Evolutionary conservation across 495 filamentous ascomycete species (phyloP).

Genomic region (Podospora pseudoanserina): DNA sequence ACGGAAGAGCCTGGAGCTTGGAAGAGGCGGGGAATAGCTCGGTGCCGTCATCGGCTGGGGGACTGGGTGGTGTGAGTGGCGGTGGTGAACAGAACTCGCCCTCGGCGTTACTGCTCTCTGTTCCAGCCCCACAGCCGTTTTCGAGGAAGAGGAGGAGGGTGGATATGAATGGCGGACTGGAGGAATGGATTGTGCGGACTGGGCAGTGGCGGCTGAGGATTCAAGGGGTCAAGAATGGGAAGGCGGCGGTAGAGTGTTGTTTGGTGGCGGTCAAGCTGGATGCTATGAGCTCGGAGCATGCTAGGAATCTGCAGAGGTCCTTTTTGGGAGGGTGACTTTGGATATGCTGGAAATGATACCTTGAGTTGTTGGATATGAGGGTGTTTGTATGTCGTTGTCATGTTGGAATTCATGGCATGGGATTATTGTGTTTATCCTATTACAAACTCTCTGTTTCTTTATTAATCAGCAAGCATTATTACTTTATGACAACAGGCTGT

Average conservation of each 20-base stretch:
- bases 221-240: constrained; percentile 48
- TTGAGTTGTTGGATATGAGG: background rate
- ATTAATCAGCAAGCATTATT: background rate
- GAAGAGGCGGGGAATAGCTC: constrained; percentile 25
- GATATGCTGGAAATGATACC: background rate
- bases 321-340: constrained; percentile 52
- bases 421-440: background rate
- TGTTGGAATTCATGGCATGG: background rate
- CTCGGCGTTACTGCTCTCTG: constrained; percentile 5
- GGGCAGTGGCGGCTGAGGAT: constrained; percentile 82
- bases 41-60: constrained; percentile 6
- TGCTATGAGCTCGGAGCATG: constrained; percentile 62
- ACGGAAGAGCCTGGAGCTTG: constrained; percentile 53
- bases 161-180: constrained; percentile 23
- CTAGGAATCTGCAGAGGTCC: constrained; percentile 61
- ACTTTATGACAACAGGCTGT: background rate
- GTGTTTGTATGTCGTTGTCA: background rate
- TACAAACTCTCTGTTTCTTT: background rate
- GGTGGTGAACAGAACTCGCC: constrained; percentile 37
- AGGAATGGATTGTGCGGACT: constrained; percentile 67
- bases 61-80: constrained; percentile 18
- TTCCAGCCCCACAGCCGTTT: constrained; percentile 2
- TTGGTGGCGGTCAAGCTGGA: constrained; percentile 80
- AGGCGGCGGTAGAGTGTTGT: constrained; percentile 60
- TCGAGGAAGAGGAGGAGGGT: constrained; percentile 52